phyloP scores from a whole-genome alignment of 257 asterid species.

The Solanum pinnatisectum region DNA sequence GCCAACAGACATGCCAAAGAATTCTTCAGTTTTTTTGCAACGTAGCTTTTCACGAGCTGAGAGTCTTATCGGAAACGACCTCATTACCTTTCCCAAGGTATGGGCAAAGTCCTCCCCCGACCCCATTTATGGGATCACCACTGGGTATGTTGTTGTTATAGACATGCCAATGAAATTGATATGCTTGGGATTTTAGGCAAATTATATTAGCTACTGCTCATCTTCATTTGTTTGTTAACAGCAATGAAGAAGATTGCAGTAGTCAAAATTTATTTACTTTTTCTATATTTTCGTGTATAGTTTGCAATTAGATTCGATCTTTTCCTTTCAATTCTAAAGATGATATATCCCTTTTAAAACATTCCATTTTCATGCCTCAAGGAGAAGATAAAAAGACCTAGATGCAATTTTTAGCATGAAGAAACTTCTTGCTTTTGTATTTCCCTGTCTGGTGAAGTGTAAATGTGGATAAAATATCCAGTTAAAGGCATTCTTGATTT shows the following conservation, averaged over 20 bases:
- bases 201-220: background rate
- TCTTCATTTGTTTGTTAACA: background rate
- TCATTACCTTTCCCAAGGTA: background rate
- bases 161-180: background rate
- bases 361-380: background rate
- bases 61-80: background rate
- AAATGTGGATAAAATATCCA: background rate
- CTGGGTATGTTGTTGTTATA: background rate
- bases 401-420: background rate
- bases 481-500: background rate
- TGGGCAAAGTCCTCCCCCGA: background rate
- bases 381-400: background rate
- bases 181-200: background rate
- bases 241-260: background rate
- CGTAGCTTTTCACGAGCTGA: background rate
- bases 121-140: background rate
- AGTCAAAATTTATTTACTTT: background rate
- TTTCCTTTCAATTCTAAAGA: background rate
- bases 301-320: background rate
- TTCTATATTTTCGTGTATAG: background rate
- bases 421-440: background rate
- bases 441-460: background rate
- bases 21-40: background rate
- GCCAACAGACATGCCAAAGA: background rate
- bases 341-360: background rate